phyloP scores from a whole-genome alignment of 371 early-diverging fungal genomes.

The Parasitella parasitica region DNA sequence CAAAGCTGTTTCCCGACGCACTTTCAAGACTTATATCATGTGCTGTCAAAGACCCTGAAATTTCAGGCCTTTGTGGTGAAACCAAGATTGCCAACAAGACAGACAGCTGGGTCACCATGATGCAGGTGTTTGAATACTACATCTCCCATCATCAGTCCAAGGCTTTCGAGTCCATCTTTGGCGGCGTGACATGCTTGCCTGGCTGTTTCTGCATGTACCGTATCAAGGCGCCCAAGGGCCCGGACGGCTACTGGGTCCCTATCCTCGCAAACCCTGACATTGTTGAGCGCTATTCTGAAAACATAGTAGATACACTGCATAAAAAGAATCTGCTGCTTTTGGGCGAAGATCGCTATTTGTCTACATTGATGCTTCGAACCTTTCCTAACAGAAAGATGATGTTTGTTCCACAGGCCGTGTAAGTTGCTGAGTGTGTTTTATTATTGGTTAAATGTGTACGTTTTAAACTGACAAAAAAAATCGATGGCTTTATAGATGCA shows the following conservation, averaged over 20 bases:
- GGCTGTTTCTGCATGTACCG: constrained; percentile 98
- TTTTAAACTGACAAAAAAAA: neutral
- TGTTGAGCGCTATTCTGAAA: constrained; percentile 95
- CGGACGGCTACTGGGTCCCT: constrained; percentile 80
- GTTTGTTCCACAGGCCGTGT: constrained; percentile 94
- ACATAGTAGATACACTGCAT: constrained; percentile 97
- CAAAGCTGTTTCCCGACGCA: constrained; percentile 81
- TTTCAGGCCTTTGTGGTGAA: constrained; percentile 86
- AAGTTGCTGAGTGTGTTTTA: neutral
- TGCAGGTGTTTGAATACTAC: constrained; percentile 79
- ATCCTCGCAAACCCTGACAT: constrained; percentile 92
- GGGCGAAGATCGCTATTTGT: constrained; percentile 98
- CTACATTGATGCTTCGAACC: constrained; percentile 96
- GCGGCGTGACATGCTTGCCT: constrained; percentile 95
- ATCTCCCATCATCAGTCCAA: constrained; percentile 93
- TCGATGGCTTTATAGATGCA: constrained; percentile 63
- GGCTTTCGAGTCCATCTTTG: constrained; percentile 94
- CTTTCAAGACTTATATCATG: constrained; percentile 66
- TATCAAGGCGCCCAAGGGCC: constrained; percentile 79
- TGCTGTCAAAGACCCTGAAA: constrained; percentile 71
- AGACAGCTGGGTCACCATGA: constrained; percentile 86
- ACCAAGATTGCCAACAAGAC: constrained; percentile 88
- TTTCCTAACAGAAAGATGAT: constrained; percentile 97
- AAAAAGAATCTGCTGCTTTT: constrained; percentile 96
- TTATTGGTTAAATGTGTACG: neutral